These are phyloP conservation scores for Trypanosoma theileri DNA, from an alignment of 208 protist genomes.

Conservation along the genomic window DNA sequence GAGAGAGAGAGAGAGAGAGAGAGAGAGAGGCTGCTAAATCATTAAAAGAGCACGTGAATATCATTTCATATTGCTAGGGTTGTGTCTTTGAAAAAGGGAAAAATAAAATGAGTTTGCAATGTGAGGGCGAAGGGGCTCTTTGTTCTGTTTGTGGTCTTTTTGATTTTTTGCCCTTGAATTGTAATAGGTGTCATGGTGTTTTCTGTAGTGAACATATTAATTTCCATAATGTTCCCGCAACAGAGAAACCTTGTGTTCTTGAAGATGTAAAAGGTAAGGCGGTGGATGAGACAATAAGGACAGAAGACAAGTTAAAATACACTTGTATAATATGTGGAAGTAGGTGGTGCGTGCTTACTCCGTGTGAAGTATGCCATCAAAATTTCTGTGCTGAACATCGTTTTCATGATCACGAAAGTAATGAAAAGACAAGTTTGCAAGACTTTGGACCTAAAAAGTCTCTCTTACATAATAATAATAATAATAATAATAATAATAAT, in stretches of 20 bases:
- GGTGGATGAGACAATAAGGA: neutral
- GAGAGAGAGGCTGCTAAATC: too few species aligned
- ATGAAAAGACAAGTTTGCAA: neutral
- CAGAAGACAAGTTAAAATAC: neutral
- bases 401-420: constrained; percentile 57
- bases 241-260: constrained; percentile 1
- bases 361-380: constrained; percentile 42
- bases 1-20: too few species aligned
- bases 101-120: constrained; percentile 41
- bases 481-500: too few species aligned
- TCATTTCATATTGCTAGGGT: too few species aligned
- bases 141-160: constrained; percentile 73
- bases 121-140: constrained; percentile 42
- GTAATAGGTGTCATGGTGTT: constrained; percentile 43
- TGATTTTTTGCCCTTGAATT: constrained; percentile 66
- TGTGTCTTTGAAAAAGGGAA: too few species aligned
- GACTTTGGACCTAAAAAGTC: neutral
- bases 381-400: constrained; percentile 59
- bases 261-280: neutral
- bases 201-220: constrained; percentile 63
- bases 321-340: constrained; percentile 40
- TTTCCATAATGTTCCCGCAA: constrained; percentile 35
- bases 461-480: neutral
- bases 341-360: constrained; percentile 38
- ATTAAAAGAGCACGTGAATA: too few species aligned